Base-by-base conservation (phyloP, 805 yeast genomes). In the Barnettozyma sucrosica region DNA sequence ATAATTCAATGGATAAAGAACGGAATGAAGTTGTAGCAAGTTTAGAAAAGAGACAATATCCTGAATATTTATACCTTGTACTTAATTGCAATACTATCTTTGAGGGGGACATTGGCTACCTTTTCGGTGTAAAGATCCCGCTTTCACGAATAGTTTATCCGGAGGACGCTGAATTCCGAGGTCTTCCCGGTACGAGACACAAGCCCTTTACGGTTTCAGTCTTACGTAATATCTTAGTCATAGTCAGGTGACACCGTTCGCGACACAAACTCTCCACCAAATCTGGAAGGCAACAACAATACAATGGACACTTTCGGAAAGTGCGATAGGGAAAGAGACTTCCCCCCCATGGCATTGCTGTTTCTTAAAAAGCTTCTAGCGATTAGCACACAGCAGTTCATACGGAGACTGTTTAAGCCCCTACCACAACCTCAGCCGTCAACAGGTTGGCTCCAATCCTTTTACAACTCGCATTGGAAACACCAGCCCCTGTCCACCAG, bases 401-500 rank as follows among this genome's bases (percentile, higher is more conserved):
- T 28, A 37, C 18, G 7, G 26, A 8, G 7, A 23, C 41, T 10
- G 24, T 30, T 8, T 6, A 8, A 8, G 8, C 21, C 37, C 16
- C 5, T 14, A 10, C 8, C 41, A 19, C 16, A 7, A 8, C 26
- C 21, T 16, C 11, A 19, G 25, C 39, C 36, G 9, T 13, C 18
- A 32, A 19, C 44, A 2, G 51, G 53, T 25, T 21, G 19, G 1
- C 11, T 52, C 5, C 52, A 56, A n/a, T 47, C 32, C 19, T 10
- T 51, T 7, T 60, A 56, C 40, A 44, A 52, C 19, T 56, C 53
- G 25, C 44, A 54, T 44, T 61, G 65, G 65, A 59, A 52, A 33
- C 43, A 47, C 20, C 41, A 55, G 8, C 9, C 55, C 3, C 23
- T 33, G 4, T n/a, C 36, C 5, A 34, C 48, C 2, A 51, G 50